These are phyloP conservation scores for Pleurotus eryngii DNA, from an alignment of 768 basidiomycete species.

Conservation along the genomic window DNA sequence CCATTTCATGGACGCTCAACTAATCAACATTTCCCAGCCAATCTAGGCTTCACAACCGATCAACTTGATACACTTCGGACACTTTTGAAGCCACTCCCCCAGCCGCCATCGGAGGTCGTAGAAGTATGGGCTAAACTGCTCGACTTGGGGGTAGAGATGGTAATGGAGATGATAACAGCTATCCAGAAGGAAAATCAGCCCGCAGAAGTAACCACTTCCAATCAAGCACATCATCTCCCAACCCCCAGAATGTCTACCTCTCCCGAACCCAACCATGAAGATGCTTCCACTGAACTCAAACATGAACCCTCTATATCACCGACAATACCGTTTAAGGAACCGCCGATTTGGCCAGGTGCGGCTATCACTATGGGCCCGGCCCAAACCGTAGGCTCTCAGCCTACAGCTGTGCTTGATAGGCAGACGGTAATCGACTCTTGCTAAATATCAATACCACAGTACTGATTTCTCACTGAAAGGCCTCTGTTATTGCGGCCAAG, in stretches of 20 bases:
- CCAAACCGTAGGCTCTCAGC: too few relatives aligned
- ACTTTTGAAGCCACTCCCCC: constrained; percentile 17
- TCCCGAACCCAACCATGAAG: constrained; percentile 15
- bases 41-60: constrained; percentile 17
- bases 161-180: constrained; percentile 16
- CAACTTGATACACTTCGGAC: constrained; percentile 20
- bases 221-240: constrained; percentile 11
- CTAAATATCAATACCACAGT: too few relatives aligned
- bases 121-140: constrained; percentile 29
- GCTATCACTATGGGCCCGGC: too few relatives aligned
- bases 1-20: too few relatives aligned
- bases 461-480: too few relatives aligned
- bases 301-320: constrained; percentile 17
- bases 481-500: too few relatives aligned
- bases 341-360: not conserved
- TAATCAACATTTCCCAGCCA: not conserved
- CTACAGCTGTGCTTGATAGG: too few relatives aligned
- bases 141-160: constrained; percentile 15
- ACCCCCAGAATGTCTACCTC: constrained; percentile 19
- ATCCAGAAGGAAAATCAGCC: constrained; percentile 10
- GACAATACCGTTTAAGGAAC: constrained; percentile 6
- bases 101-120: constrained; percentile 23
- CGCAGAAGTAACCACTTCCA: not conserved
- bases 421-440: too few relatives aligned
- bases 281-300: constrained; percentile 9